These are phyloP conservation scores for Mucor lusitanicus DNA, from an alignment of 371 early-diverging fungal genomes.

Conservation along the genomic window DNA sequence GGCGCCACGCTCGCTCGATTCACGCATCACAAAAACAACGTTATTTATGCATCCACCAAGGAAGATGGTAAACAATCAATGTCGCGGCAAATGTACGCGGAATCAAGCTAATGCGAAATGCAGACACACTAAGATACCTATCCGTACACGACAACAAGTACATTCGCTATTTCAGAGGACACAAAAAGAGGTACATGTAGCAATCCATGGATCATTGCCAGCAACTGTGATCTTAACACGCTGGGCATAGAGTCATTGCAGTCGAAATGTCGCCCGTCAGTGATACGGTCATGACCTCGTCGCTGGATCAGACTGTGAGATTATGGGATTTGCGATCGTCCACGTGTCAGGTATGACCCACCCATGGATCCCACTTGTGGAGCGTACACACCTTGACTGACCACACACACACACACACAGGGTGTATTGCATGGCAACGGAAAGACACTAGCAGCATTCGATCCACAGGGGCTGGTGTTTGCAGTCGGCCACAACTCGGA, in stretches of 20 bases:
- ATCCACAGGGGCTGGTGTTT: conserved; percentile 81
- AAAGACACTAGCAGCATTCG: conserved; percentile 73
- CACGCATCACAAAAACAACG: conserved; percentile 73
- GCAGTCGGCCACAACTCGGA: conserved; percentile 62
- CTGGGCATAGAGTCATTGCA: conserved; percentile 58
- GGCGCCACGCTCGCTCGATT: conserved; percentile 82
- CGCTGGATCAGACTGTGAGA: conserved; percentile 71
- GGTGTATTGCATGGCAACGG: conserved; percentile 49
- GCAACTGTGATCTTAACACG: not conserved
- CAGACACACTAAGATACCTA: conserved; percentile 89
- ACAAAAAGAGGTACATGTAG: conserved; percentile 61
- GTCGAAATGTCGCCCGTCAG: conserved; percentile 81
- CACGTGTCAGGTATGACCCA: conserved; percentile 58
- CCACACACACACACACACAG: conserved; percentile 20
- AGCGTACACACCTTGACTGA: not conserved
- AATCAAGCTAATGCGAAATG: not conserved
- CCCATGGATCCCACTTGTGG: too few species aligned
- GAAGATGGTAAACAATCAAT: conserved; percentile 71
- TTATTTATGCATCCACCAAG: conserved; percentile 92
- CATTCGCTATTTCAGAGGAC: conserved; percentile 90
- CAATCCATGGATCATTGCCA: not conserved
- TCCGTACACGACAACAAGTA: conserved; percentile 93
- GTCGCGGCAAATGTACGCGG: not conserved
- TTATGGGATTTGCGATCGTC: conserved; percentile 79
- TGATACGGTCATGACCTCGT: conserved; percentile 76